Base-by-base conservation (phyloP, 176 grass and related monocot species). In the Bonia amplexicaulis region DNA sequence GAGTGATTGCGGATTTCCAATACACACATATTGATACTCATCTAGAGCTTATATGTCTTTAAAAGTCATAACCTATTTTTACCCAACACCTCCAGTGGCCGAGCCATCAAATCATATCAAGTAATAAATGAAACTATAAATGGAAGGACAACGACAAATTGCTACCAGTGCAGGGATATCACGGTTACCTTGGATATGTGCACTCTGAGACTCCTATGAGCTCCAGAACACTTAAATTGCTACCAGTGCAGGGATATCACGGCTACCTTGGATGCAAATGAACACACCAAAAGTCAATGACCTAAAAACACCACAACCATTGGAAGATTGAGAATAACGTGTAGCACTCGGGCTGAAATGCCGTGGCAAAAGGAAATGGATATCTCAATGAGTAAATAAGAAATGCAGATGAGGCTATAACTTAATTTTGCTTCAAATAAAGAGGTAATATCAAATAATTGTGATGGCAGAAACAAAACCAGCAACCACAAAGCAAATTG, bases 211-310 rank as follows among this genome's bases (percentile, higher is more conserved):
- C 91, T 96, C 92, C 93, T 96, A 66, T 96, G 96, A 79, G 89
- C 90, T 81, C 93, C 91, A 76, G 96, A 99, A 89, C 96, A 99
- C 86, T 96, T 99, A n/a, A n/a, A n/a, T n/a, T n/a, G n/a, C n/a
- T n/a, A n/a, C n/a, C n/a, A n/a, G n/a, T n/a, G n/a, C n/a, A n/a
- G n/a, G n/a, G n/a, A n/a, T n/a, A n/a, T n/a, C n/a, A n/a, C n/a
- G n/a, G n/a, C n/a, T n/a, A n/a, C n/a, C n/a, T n/a, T n/a, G n/a
- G 88, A 99, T 99, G 82, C 91, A 99, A 86, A 99, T 92, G 88
- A 96, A 99, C 83, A 92, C 88, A 79, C 96, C 93, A 82, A 94
- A 88, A 84, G 84, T 96, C 33, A 92, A n/a, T 59, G 96, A 99
- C 55, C 96, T 99, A 79, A 46, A 65, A 44, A 74, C 7, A 80